phyloP scores from a whole-genome alignment of 352 stramenopile genomes.

The Phytophthora parvispora region DNA sequence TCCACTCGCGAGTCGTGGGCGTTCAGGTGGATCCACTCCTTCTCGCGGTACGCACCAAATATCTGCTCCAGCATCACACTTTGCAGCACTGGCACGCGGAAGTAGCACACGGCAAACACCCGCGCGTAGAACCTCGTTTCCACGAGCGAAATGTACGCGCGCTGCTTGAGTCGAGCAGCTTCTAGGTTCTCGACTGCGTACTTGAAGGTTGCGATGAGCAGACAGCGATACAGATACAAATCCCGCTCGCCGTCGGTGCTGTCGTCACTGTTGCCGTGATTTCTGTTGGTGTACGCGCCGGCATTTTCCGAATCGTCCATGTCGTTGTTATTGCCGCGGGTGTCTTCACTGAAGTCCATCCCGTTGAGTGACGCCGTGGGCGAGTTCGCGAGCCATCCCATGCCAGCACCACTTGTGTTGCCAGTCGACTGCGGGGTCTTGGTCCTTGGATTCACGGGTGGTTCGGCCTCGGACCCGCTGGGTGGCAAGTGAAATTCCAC shows the following conservation, averaged over 20 bases:
- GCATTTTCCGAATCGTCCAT: conserved; percentile 33
- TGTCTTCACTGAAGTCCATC: conserved; percentile 31
- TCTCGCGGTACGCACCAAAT: conserved; percentile 57
- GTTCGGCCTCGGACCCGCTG: conserved; percentile 11
- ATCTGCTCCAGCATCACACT: conserved; percentile 63
- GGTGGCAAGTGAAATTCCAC: conserved; percentile 69
- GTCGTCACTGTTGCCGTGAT: conserved; percentile 29
- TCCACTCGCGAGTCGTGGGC: conserved; percentile 34
- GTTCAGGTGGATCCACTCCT: conserved; percentile 58
- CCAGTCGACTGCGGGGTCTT: conserved; percentile 22
- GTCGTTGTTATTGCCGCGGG: conserved; percentile 5
- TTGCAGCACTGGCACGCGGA: conserved; percentile 68
- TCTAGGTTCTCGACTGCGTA: conserved; percentile 76
- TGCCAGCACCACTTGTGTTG: conserved; percentile 17
- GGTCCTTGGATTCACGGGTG: background rate
- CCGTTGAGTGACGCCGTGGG: conserved; percentile 31
- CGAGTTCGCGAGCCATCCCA: conserved; percentile 42
- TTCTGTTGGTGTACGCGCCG: conserved; percentile 8
- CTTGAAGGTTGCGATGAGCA: conserved; percentile 85
- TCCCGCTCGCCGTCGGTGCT: conserved; percentile 59
- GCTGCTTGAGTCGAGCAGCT: conserved; percentile 42
- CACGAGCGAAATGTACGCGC: conserved; percentile 62
- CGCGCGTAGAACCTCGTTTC: conserved; percentile 78
- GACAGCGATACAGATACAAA: conserved; percentile 71
- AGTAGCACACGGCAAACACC: conserved; percentile 77